phyloP scores from a whole-genome alignment of 805 yeast genomes.

The Kodamaea jinghongensis region DNA sequence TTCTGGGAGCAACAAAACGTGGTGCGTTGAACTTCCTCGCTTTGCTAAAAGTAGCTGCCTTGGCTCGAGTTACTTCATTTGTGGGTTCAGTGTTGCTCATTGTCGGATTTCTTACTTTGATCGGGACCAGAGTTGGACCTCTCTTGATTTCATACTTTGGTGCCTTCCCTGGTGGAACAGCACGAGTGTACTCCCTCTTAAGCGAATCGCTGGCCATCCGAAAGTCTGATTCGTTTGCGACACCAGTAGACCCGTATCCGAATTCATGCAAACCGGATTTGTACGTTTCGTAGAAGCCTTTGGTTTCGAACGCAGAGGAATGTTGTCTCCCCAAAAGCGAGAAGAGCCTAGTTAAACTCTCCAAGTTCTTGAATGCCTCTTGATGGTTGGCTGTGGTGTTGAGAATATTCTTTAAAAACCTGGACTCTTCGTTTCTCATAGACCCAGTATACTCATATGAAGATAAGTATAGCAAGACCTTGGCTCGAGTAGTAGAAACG shows the following conservation, averaged over 20 bases:
- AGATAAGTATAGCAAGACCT: slow-evolving; percentile 49
- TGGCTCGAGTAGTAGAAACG: slow-evolving; percentile 87
- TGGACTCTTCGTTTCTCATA: slow-evolving; percentile 19
- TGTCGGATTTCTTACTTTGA: not conserved
- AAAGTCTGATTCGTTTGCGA: slow-evolving; percentile 10
- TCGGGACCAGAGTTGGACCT: slow-evolving; percentile 1
- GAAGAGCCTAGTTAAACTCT: slow-evolving; percentile 19
- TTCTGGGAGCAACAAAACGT: slow-evolving; percentile 7
- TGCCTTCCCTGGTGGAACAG: not conserved
- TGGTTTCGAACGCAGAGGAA: slow-evolving; percentile 11
- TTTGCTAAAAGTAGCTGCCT: slow-evolving; percentile 1
- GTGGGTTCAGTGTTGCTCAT: not conserved
- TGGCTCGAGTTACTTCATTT: no score
- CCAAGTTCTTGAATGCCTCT: slow-evolving; percentile 17
- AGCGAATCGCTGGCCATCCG: slow-evolving; percentile 7
- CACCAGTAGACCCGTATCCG: slow-evolving; percentile 11
- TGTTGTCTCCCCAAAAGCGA: slow-evolving; percentile 10
- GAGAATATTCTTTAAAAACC: slow-evolving; percentile 23
- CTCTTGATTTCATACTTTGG: slow-evolving; percentile 4
- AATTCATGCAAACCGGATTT: slow-evolving; percentile 12
- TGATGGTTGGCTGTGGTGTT: slow-evolving; percentile 13
- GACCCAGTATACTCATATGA: slow-evolving; percentile 20
- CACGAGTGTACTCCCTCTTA: not conserved
- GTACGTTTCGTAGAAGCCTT: slow-evolving; percentile 14
- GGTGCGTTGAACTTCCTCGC: slow-evolving; percentile 2